A percentile compares a stretch with the other conserved stretches of the same genome.
These are phyloP conservation scores for Zizania palustris DNA, from an alignment of 202 grass and related monocot genomes.

Conservation along the genomic window DNA sequence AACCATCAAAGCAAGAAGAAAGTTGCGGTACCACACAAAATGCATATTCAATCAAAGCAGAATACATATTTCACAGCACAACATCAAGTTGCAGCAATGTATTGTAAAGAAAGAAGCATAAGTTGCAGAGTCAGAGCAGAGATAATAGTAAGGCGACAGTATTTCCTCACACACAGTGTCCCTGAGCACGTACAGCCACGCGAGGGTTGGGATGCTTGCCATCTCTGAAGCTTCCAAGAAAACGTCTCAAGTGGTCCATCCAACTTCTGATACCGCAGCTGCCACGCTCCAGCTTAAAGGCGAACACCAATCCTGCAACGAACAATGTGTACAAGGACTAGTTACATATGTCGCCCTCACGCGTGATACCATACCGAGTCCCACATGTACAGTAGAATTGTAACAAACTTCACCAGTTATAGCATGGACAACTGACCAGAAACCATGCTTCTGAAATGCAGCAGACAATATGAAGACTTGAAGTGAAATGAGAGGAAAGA, in stretches of 20 bases:
- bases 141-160: slow-evolving; percentile 30
- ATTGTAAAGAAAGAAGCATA: slow-evolving; percentile 17
- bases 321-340: slow-evolving; percentile 55
- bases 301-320: slow-evolving; percentile 42
- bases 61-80: background rate
- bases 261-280: slow-evolving; percentile 17
- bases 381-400: slow-evolving; percentile 48
- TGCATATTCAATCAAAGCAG: background rate
- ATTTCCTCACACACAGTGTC: slow-evolving; percentile 47
- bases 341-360: slow-evolving; percentile 41
- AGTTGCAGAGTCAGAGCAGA: slow-evolving; percentile 19
- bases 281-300: slow-evolving; percentile 40
- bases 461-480: background rate
- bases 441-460: slow-evolving; percentile 30
- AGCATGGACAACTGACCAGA: slow-evolving; percentile 40
- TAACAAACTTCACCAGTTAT: slow-evolving; percentile 41
- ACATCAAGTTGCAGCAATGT: background rate
- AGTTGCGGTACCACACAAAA: background rate
- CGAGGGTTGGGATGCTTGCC: slow-evolving; percentile 44
- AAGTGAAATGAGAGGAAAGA: slow-evolving; percentile 25
- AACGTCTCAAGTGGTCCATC: slow-evolving; percentile 43
- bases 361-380: slow-evolving; percentile 27
- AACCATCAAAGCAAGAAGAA: background rate
- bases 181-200: slow-evolving; percentile 38
- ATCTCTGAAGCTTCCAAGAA: slow-evolving; percentile 55